Percentiles rank a stretch among this genome's conserved stretches.
These are phyloP conservation scores for Xerocomus alliaceus DNA, from an alignment of 1,284 basidiomycete genomes.

Conservation along the genomic window DNA sequence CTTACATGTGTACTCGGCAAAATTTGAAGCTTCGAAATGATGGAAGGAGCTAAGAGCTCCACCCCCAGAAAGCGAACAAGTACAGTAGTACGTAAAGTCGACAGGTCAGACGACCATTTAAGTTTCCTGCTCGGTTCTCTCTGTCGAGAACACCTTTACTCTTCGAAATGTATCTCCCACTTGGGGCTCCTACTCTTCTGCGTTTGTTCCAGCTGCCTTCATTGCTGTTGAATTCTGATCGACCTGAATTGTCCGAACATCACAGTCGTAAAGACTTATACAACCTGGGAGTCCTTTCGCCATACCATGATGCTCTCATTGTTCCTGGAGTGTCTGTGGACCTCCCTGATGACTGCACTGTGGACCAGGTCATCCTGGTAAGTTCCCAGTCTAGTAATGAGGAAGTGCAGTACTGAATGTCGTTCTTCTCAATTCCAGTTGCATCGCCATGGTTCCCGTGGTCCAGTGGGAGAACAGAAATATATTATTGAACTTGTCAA, in stretches of 20 bases:
- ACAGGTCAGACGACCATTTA: too few relatives aligned
- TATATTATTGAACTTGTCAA: slow-evolving; percentile 43
- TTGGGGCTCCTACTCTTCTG: slow-evolving; percentile 9
- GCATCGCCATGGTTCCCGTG: slow-evolving; percentile 40
- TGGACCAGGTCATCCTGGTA: slow-evolving; percentile 51
- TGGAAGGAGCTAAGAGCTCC: too few relatives aligned
- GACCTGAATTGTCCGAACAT: background rate
- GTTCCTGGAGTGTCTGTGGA: slow-evolving; percentile 41
- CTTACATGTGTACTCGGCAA: too few relatives aligned
- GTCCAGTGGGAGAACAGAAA: slow-evolving; percentile 28
- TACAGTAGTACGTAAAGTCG: too few relatives aligned
- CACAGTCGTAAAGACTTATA: slow-evolving; percentile 3
- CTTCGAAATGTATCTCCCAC: slow-evolving; percentile 23
- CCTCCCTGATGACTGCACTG: slow-evolving; percentile 50
- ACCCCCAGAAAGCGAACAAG: background rate
- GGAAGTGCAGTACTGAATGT: background rate
- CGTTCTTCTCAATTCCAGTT: slow-evolving; percentile 4
- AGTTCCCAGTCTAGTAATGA: background rate
- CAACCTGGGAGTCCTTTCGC: slow-evolving; percentile 47
- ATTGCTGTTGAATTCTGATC: background rate
- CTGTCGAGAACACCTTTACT: background rate
- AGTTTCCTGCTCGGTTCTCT: background rate
- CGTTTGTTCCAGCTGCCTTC: slow-evolving; percentile 20
- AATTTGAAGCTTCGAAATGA: background rate
- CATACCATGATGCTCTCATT: slow-evolving; percentile 47